Percentiles rank a stretch among this genome's conserved stretches.
phyloP scores from a whole-genome alignment of 768 basidiomycete genomes.

The Leccinum broughii region DNA sequence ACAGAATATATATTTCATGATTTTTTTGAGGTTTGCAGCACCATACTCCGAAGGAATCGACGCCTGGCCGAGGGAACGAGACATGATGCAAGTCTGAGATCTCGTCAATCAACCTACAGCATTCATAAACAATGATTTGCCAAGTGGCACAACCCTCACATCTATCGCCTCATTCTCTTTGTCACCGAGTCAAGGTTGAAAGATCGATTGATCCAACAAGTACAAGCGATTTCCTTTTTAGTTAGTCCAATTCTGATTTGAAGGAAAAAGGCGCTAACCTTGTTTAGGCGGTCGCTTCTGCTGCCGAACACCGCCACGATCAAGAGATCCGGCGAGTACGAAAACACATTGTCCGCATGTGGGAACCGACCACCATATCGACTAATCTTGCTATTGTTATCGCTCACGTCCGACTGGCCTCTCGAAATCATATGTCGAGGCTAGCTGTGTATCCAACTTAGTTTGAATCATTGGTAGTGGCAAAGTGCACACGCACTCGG shows the following conservation, averaged over 20 bases:
- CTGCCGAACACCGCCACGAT: not conserved
- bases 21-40: no score
- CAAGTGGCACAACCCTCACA: no score
- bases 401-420: not conserved
- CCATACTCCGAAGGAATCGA: no score
- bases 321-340: not conserved
- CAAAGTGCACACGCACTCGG: not conserved
- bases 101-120: no score
- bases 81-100: no score
- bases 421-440: not conserved
- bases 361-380: not conserved
- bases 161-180: no score
- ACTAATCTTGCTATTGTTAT: not conserved
- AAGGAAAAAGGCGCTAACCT: not conserved
- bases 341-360: conserved; percentile 1
- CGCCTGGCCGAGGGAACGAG: no score
- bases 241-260: not conserved
- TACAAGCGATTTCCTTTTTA: no score
- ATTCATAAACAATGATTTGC: no score
- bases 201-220: no score
- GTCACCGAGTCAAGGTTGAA: no score
- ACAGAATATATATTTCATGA: no score
- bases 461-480: not conserved
- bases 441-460: not conserved
- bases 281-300: not conserved